Conservation (phyloP, 2,329 filamentous ascomycete species). For the Mycosphaerelloides madeirae region DNA sequence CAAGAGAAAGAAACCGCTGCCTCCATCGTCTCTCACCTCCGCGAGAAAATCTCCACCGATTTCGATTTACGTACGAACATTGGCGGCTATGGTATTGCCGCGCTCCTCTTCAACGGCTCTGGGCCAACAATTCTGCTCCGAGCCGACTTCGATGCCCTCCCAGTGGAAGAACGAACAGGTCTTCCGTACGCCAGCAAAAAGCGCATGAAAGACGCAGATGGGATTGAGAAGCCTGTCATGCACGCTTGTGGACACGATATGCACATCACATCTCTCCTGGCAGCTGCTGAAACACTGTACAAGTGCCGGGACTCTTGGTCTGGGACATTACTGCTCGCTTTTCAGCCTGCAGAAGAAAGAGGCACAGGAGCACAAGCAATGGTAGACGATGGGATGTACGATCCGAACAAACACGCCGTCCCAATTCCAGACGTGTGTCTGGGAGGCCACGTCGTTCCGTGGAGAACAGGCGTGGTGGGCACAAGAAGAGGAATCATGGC, state of each 20-base stretch:
- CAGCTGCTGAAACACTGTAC: conserved; percentile 49
- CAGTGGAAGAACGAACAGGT: conserved; percentile 53
- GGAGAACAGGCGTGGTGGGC: conserved; percentile 37
- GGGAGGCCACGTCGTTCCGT: conserved; percentile 54
- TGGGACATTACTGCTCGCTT: conserved; percentile 60
- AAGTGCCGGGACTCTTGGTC: conserved; percentile 48
- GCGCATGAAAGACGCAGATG: conserved; percentile 41
- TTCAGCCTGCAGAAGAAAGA: conserved; percentile 65
- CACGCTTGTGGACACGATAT: conserved; percentile 66
- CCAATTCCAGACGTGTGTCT: conserved; percentile 54
- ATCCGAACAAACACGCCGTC: conserved; percentile 37
- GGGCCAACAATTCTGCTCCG: conserved; percentile 55
- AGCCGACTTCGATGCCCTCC: conserved; percentile 60
- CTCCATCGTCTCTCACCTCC: conserved; percentile 42
- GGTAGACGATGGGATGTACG: conserved; percentile 56
- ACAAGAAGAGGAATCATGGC: conserved; percentile 41
- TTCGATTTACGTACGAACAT: conserved; percentile 50
- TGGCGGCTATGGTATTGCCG: conserved; percentile 57
- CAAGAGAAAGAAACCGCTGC: conserved; percentile 53
- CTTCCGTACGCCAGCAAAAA: conserved; percentile 52
- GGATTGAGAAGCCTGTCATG: conserved; percentile 55
- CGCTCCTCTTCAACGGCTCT: conserved; percentile 51
- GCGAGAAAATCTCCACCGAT: conserved; percentile 23
- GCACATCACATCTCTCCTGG: conserved; percentile 58
- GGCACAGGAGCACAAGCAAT: conserved; percentile 59